Conservation (phyloP, 73 alveolate species). For the Symbiodinium natans region DNA sequence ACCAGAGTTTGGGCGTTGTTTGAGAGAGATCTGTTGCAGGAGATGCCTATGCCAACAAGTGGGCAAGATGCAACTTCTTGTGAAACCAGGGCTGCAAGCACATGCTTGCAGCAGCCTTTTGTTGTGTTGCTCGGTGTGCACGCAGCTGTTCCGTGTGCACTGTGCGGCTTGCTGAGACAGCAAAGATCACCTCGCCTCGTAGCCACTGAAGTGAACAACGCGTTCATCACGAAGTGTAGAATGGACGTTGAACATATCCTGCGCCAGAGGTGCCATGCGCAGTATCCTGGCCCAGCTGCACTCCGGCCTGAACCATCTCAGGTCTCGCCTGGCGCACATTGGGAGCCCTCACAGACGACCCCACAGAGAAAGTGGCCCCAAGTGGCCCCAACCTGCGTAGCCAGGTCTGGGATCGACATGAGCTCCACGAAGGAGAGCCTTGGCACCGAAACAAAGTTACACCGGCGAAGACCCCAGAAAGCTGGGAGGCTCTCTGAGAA, state of each 20-base stretch:
- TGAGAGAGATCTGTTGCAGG: too few species aligned
- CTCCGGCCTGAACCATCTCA: conserved; percentile 66
- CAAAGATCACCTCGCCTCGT: conserved; percentile 55
- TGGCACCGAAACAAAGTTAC: not conserved
- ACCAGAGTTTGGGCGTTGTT: too few species aligned
- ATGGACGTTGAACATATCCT: conserved; percentile 64
- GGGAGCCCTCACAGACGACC: not conserved
- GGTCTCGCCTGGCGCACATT: conserved; percentile 20
- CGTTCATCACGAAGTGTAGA: conserved; percentile 82
- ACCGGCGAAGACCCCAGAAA: too few species aligned
- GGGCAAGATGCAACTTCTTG: too few species aligned
- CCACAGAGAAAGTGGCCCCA: not conserved
- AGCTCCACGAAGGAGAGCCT: conserved; percentile 86
- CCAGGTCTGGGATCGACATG: conserved; percentile 62
- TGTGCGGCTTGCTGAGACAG: too few species aligned
- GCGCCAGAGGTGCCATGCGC: not conserved
- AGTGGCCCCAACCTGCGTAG: conserved; percentile 38
- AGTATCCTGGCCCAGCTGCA: conserved; percentile 19
- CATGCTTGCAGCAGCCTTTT: too few species aligned
- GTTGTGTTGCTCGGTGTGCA: too few species aligned
- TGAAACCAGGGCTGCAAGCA: too few species aligned
- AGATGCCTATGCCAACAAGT: too few species aligned
- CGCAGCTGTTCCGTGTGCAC: too few species aligned
- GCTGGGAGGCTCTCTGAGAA: too few species aligned
- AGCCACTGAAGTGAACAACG: conserved; percentile 75